Conservation (phyloP, 2,329 filamentous ascomycete species). For the Rhynchosporium secalis region DNA sequence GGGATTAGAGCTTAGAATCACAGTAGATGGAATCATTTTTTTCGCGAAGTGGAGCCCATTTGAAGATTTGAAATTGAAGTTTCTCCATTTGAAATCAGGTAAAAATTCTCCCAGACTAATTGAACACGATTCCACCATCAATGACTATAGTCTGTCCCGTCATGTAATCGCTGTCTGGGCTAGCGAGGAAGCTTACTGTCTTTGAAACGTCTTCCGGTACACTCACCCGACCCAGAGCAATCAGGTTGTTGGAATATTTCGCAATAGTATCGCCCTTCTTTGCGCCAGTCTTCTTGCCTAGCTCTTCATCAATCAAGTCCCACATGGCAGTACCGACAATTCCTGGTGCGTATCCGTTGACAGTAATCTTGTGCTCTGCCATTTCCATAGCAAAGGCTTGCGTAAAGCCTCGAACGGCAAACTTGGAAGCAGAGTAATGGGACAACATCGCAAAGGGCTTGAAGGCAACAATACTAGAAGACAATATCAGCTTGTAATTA, state of each 20-base stretch:
- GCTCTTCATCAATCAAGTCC: constrained; percentile 64
- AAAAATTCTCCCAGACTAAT: constrained; percentile 9
- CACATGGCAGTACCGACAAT: constrained; percentile 69
- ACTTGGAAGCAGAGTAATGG: constrained; percentile 66
- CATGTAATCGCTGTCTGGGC: constrained; percentile 61
- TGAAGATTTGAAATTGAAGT: too few species aligned
- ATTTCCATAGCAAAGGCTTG: constrained; percentile 68
- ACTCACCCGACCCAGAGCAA: constrained; percentile 57
- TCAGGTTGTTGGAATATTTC: constrained; percentile 54
- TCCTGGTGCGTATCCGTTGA: constrained; percentile 65
- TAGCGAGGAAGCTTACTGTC: constrained; percentile 61
- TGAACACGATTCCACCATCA: constrained; percentile 39
- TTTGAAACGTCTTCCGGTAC: constrained; percentile 63
- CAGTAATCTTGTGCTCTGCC: constrained; percentile 64
- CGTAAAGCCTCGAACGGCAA: constrained; percentile 64
- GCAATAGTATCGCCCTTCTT: constrained; percentile 55
- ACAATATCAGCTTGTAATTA: constrained; percentile 41
- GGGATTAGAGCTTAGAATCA: too few species aligned
- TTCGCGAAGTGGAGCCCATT: too few species aligned
- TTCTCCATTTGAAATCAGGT: too few species aligned
- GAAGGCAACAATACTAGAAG: constrained; percentile 54
- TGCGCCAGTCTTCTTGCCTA: constrained; percentile 52
- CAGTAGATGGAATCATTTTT: too few species aligned
- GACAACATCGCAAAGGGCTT: constrained; percentile 58
- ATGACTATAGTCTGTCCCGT: constrained; percentile 66